phyloP scores from a whole-genome alignment of 2,329 filamentous ascomycete species.

The Domatiomyces catenatus region DNA sequence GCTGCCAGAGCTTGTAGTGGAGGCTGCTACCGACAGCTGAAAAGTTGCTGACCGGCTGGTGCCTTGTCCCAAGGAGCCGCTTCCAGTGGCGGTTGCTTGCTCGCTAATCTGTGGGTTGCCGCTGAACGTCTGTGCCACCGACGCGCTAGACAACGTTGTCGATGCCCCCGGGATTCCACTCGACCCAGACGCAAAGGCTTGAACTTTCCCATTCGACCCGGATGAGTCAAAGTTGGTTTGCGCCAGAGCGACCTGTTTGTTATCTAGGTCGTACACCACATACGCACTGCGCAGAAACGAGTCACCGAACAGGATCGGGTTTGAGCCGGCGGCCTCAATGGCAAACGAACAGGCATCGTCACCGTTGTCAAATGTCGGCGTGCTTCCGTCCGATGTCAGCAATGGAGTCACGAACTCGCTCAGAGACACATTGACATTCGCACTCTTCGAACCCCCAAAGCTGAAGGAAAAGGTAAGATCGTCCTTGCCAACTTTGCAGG shows the following conservation, averaged over 20 bases:
- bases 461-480: constrained; percentile 31
- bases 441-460: constrained; percentile 33
- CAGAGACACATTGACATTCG: constrained; percentile 22
- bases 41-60: constrained; percentile 12
- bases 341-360: constrained; percentile 50
- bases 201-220: constrained; percentile 4
- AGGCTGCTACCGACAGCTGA: constrained; percentile 6
- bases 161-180: constrained; percentile 10
- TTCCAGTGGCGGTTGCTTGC: constrained; percentile 5
- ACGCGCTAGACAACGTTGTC: constrained; percentile 11
- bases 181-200: constrained; percentile 7
- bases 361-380: constrained; percentile 39
- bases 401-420: constrained; percentile 47
- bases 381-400: constrained; percentile 30
- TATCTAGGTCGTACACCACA: constrained; percentile 57
- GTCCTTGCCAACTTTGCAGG: constrained; percentile 31
- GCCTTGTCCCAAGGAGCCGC: constrained; percentile 2
- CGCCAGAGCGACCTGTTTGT: constrained; percentile 56
- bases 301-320: constrained; percentile 52
- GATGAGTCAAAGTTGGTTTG: constrained; percentile 35
- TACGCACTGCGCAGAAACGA: constrained; percentile 63
- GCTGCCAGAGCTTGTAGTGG: not conserved
- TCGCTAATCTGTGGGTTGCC: constrained; percentile 12
- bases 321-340: constrained; percentile 41
- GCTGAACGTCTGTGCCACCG: constrained; percentile 19